Base-by-base conservation (phyloP, 2,329 filamentous ascomycete species). In the Aspergillus japonicus region DNA sequence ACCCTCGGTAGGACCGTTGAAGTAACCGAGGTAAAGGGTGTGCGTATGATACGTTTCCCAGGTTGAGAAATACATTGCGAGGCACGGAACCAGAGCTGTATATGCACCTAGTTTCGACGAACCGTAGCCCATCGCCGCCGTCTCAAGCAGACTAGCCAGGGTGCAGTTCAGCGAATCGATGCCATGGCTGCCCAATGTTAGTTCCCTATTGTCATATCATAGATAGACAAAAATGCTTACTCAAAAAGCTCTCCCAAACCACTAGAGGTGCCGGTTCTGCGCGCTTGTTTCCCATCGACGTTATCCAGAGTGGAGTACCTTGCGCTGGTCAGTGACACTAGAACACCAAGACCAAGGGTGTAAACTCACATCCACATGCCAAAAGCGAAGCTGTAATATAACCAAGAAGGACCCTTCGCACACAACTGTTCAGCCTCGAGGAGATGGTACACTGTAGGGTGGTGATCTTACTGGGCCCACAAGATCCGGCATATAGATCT, bases 31-130 rank as follows among this genome's bases (percentile, higher is more conserved):
- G 76, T 96, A 99, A 5, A 99, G 82, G 0, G 95, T 98, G 76
- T 99, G 95, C 5, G 95, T 97, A 78, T 99, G 95, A 76, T 97
- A 99, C 1, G 95, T 99, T 79, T 99, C 95, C 95, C 95, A 99
- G 2, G 95, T 99, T 3, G 94, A 97, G 80, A 99, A 97, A 82
- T 96, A 99, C 95, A 99, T 99, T 61, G 95, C 91, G 49, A 99
- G 81, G 68, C 92, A 96, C 1, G 95, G 95, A 62, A 94, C 87
- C 48, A 99, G 81, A 1, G 93, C 92, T 1, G 95, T 98, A 74
- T 96, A 96, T 59, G 95, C 89, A 66, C 95, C 95, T 21, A 91
- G 87, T 64, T 87, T 88, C 19, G 90, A 91, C 4, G 90, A 87
- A 47, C 95, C 95, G 54, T 96, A 84, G 26, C 91, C 94, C 89